Evolutionary conservation across 2,329 filamentous ascomycete species (phyloP), one percentile per base, ranked within the genome.

Genomic region (Ophiosphaerella korrae): DNA sequence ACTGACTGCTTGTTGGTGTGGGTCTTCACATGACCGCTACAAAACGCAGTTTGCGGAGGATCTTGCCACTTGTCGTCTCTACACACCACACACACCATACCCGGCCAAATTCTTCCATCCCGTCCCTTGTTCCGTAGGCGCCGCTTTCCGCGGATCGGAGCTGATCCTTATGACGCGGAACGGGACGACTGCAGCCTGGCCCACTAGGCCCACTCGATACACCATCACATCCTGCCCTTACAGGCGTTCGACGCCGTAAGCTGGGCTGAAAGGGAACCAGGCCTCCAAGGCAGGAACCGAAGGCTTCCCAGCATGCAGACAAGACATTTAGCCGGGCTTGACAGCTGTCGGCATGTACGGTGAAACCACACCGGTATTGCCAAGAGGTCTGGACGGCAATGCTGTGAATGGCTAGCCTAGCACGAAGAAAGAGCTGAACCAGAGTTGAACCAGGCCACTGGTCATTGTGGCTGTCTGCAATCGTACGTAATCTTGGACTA

Each of bases 1-100:
- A 14, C 37, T 48, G 16, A 39, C 31, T 38, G 32, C n/a, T n/a
- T 31, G 21, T 4, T 8, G 18, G 31, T 31, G 23, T 21, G 32
- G 32, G 14, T 40, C 31, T 36, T 29, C 39, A 40, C 39, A 47
- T 36, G 16, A 24, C 18, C 23, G 42, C 24, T 21, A 18, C 41
- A 21, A 9, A n/a, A 9, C 8, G n/a, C 33, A 26, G 26, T 42
- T 39, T 32, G 40, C 26, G n/a, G 1, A 16, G 12, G n/a, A 42
- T 48, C 31, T 38, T 29, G 54, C 54, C 54, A 55, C 49, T 41
- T 52, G 50, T 42, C 47, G 42, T 44, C 38, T 41, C 37, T 18
- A 32, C 43, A 7, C 40, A 48, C 40, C 23, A 53, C 26, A 18
- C 11, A 18, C 3, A 13, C 31, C 24, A 29, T 11, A 29, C 3